Base-by-base conservation (phyloP, 2,329 filamentous ascomycete species). In the Xylaria sp. region DNA sequence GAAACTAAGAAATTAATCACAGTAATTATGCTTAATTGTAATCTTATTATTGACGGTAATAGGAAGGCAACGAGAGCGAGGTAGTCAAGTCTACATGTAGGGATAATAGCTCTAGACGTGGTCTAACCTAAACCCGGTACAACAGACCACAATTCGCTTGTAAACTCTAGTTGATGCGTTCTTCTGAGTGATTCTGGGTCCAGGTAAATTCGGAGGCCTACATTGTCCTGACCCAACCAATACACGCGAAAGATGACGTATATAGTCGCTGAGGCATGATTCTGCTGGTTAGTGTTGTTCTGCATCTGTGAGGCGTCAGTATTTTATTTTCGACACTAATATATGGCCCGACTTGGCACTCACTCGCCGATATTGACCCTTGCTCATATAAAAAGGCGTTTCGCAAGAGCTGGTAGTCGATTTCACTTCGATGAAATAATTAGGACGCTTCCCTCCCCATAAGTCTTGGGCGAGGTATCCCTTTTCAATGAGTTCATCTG, bases 381-480 rank as follows among this genome's bases (percentile, higher is more conserved):
- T 79, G 71, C 82, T 86, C 78, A 87, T 81, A 57, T 76, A 86
- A 63, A 87, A 86, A 0, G 81, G 78, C 5, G 79, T 81, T 1
- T 78, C 74, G 51, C 76, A 80, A 1, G 70, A 57, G 0, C 74
- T 73, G 0, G 80, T 82, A 0, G 84, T 86, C 0, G 84, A 80
- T 72, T 87, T 87, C 42, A 87, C 85, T 64, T 87, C 86, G 2
- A 87, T 81, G 25, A 80, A 82, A 70, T 85, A 87, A 37, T 78
- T 70, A 0, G 80, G 83, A 3, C 58, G 71, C 59, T 65, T 68
- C 12, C 53, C 72, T 12, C 47, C 32, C 78, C 80, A 83, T 2
- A 53, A 65, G 1, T 69, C 66, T 25, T 51, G 32, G 6, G 71
- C 66, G 0, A 82, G 72, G 60, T 83, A 79, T 1, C 79, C 78